These are phyloP conservation scores for Linderniella brevidens DNA, from an alignment of 257 asterid species.

Conservation along the genomic window DNA sequence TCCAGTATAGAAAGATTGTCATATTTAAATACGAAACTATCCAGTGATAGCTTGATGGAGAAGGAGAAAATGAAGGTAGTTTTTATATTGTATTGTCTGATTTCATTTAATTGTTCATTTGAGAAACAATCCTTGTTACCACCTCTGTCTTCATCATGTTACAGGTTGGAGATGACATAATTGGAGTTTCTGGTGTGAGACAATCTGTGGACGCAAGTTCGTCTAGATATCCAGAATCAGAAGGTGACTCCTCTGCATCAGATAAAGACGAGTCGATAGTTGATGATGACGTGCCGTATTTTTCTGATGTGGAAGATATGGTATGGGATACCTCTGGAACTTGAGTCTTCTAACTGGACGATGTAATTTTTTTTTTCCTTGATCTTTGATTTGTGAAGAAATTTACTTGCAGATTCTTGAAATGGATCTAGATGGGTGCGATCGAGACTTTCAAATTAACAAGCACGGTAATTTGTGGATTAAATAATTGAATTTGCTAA, in stretches of 20 bases:
- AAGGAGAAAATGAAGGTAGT: conserved; percentile 25
- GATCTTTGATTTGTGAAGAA: too few species aligned
- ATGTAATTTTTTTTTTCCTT: too few species aligned
- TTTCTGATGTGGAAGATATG: conserved; percentile 94
- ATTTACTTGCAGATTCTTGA: conserved; percentile 60
- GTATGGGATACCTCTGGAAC: conserved; percentile 17
- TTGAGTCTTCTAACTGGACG: too few species aligned
- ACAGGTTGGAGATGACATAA: conserved; percentile 16
- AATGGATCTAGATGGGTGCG: conserved; percentile 78
- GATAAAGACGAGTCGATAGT: conserved; percentile 48
- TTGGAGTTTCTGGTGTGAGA: conserved; percentile 17
- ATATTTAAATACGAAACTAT: conserved; percentile 20
- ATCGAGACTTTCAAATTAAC: conserved; percentile 30
- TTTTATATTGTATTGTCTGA: not conserved
- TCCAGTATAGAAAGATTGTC: conserved; percentile 22
- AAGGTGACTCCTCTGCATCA: conserved; percentile 28
- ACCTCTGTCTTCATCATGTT: not conserved
- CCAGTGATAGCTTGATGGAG: conserved; percentile 21
- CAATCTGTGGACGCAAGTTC: conserved; percentile 20
- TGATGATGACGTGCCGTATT: conserved; percentile 80
- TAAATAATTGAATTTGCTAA: too few species aligned
- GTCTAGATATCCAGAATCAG: conserved; percentile 13
- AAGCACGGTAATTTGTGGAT: conserved; percentile 32
- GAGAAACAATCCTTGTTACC: not conserved
- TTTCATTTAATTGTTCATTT: not conserved